These are phyloP conservation scores for Paecilomyces sp. DNA, from an alignment of 2,329 filamentous ascomycete genomes.

Conservation along the genomic window DNA sequence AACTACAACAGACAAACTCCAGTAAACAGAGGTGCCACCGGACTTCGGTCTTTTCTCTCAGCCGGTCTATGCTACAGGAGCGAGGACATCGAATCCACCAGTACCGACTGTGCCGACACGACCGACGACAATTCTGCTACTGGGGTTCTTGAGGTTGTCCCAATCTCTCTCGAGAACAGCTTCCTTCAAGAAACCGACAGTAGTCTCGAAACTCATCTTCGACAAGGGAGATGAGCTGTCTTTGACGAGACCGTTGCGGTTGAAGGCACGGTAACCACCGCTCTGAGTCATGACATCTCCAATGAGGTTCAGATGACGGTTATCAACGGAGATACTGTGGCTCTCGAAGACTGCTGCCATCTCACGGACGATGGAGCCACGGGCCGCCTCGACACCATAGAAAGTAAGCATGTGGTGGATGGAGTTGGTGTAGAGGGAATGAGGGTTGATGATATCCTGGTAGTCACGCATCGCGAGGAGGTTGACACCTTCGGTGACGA, in stretches of 20 bases:
- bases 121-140: constrained; percentile 81
- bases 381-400: constrained; percentile 91
- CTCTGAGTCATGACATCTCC: constrained; percentile 96
- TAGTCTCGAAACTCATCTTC: constrained; percentile 99
- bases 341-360: constrained; percentile 77
- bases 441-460: constrained; percentile 75
- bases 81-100: constrained; percentile 82
- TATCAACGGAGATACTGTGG: constrained; percentile 89
- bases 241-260: constrained; percentile 72
- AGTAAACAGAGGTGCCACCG: constrained; percentile 3
- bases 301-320: constrained; percentile 88
- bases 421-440: constrained; percentile 85
- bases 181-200: constrained; percentile 85
- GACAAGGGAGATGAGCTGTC: constrained; percentile 85
- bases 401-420: constrained; percentile 74
- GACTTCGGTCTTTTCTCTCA: neutral
- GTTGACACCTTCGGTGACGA: constrained; percentile 81
- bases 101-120: constrained; percentile 77
- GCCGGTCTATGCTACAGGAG: constrained; percentile 36
- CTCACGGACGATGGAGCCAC: constrained; percentile 79
- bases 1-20: constrained; percentile 9
- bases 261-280: constrained; percentile 85
- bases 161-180: constrained; percentile 84
- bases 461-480: constrained; percentile 85
- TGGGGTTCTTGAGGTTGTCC: constrained; percentile 81